Base-by-base conservation (phyloP, 192 early-diverging fungal species). In the Entophlyctis luteolus region DNA sequence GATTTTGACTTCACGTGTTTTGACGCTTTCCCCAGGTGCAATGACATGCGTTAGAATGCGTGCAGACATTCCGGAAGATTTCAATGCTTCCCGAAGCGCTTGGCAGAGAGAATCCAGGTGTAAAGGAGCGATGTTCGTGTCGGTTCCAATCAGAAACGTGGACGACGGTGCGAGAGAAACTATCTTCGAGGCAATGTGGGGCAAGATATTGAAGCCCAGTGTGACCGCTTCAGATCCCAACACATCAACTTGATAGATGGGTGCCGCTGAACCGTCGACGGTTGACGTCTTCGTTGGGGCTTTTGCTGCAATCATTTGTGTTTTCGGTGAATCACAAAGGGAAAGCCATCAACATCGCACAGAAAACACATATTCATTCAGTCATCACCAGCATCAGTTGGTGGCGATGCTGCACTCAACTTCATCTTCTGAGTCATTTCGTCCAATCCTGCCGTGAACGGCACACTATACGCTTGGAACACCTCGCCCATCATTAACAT, bases 131-230 rank as follows among this genome's bases (percentile, higher is more conserved):
- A 98, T 79, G 74, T 96, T 90, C 34, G 72, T 77, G 76, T 99
- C 95, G 6, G 94, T 92, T 46, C 93, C 84, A 48, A 98, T 70
- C 16, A 93, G 89, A 79, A 92, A 96, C 49, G 90, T 92, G 20
- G 90, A 93, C 5, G 81, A 67, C 0, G 84, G 74, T 65, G 94
- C 80, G 70, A 76, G 81, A 33, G 72, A 58, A 34, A 93, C 81
- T 37, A 93, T 77, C 57, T 99, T 90, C 34, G 79, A 59, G 46
- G 89, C 82, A 22, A 96, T 78, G 57, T 87, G 86, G 59, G 87
- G 80, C 35, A 84, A 81, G 34, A 98, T 77, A 71, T 87, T 86
- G 73, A 88, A 89, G 8, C 96, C 96, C 53, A 92, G 78, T 67
- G 96, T 94, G 46, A 70, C 59, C 62, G 89, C 86, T 68, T 99